Base-by-base conservation (phyloP, 1,284 basidiomycete species). In the Ceratorhiza oryzae-sativae region DNA sequence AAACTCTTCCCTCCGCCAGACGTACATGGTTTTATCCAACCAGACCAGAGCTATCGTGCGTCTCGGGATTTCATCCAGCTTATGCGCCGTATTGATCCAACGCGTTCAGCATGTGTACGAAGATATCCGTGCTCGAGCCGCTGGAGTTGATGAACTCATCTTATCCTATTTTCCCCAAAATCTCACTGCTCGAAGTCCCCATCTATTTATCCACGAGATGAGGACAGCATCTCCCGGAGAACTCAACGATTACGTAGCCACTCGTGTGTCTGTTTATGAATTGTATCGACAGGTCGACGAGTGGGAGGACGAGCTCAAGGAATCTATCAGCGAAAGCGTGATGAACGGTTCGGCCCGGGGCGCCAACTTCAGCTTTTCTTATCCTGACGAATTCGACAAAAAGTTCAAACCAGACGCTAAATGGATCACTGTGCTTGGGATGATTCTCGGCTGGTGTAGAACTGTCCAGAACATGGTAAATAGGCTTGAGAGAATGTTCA, bases 91-190 rank as follows among this genome's bases (percentile, higher is more conserved):
- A 6, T 42, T 23, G n/a, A 20, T 46, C 32, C 13, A 6, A 32
- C 9, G 23, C 39, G 10, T 53, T 23, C 23, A 67, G 63, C 63
- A 67, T 34, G 51, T 67, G 30, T 67, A 67, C n/a, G 63, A 67
- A 30, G 34, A 34, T 15, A 32, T 67, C 15, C 63, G 63, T 20
- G 36, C 32, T 27, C 48, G 63, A 41, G 32, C 63, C 12, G 20
- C 63, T 4, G 63, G 49, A 8, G 49, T 67, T 23, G 63, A 67
- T 32, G 49, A 51, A 32, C 63, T 67, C 3, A 53, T 67, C n/a
- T 18, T 51, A 15, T 23, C 27, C 18, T 55, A 67, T 25, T 67
- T 67, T 41, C 63, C 63, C 10, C 63, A 39, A 36, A 27, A 67
- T 9, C 32, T 55, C 32, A 39, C 48, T 9, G 27, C 27, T 10